Percentiles rank a stretch among this genome's conserved stretches.
phyloP scores from a whole-genome alignment of 2,329 filamentous ascomycete genomes.

The Fusarium coffeatum region DNA sequence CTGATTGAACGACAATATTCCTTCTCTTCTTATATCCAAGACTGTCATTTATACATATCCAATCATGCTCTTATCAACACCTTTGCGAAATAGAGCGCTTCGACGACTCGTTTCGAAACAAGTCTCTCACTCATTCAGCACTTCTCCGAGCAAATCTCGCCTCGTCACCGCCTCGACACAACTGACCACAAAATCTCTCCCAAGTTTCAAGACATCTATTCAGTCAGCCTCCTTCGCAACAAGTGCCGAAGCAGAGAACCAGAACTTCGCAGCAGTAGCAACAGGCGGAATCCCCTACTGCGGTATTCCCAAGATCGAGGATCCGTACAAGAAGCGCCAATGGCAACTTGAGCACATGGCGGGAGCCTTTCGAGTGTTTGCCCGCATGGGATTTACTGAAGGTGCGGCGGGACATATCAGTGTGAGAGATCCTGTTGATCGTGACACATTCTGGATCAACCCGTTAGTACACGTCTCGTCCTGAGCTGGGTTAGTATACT shows the following conservation, averaged over 20 bases:
- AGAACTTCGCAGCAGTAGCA: slow-evolving; percentile 44
- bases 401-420: slow-evolving; percentile 74
- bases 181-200: not conserved
- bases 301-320: slow-evolving; percentile 67
- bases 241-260: slow-evolving; percentile 37
- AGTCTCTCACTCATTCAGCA: slow-evolving; percentile 30
- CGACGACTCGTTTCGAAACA: slow-evolving; percentile 24
- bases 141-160: not conserved
- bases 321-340: slow-evolving; percentile 55
- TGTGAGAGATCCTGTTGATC: slow-evolving; percentile 70
- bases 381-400: slow-evolving; percentile 64
- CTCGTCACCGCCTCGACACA: slow-evolving; percentile 11
- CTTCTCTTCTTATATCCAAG: not conserved
- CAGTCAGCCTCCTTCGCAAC: slow-evolving; percentile 37
- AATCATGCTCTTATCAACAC: slow-evolving; percentile 24
- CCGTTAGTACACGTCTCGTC: slow-evolving; percentile 50
- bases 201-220: not conserved
- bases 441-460: slow-evolving; percentile 74
- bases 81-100: slow-evolving; percentile 16
- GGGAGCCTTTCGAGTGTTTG: slow-evolving; percentile 61
- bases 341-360: slow-evolving; percentile 58
- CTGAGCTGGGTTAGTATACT: not conserved
- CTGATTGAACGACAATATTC: not conserved
- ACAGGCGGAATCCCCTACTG: slow-evolving; percentile 53
- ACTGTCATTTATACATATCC: too few relatives aligned